phyloP scores from a whole-genome alignment of 23 red algal genomes.

The Gracilariopsis chorda region DNA sequence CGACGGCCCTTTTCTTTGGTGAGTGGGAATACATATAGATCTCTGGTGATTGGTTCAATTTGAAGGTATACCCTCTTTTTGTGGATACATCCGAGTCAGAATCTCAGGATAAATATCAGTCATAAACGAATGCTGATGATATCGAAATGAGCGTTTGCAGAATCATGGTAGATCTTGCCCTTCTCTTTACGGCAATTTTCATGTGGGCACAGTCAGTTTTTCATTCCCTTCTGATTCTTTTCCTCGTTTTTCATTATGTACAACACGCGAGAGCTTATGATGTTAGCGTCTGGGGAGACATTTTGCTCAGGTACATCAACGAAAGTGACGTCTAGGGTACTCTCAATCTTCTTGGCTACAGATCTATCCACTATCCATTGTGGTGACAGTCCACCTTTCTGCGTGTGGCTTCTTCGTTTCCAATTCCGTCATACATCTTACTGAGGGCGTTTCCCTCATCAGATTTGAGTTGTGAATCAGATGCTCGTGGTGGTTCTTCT shows the following conservation, averaged over 20 bases:
- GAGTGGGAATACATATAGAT: background rate
- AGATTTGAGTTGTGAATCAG: slow-evolving; percentile 2
- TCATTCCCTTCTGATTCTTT: background rate
- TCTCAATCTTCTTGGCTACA: background rate
- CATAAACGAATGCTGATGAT: background rate
- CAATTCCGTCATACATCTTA: background rate
- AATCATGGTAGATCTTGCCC: slow-evolving; percentile 37
- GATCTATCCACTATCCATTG: slow-evolving; percentile 23
- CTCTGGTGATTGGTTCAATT: slow-evolving; percentile 12
- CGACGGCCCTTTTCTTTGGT: background rate
- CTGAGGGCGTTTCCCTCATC: slow-evolving; percentile 1
- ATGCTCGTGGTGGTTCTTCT: background rate
- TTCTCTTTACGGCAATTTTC: slow-evolving; percentile 9
- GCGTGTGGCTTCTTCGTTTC: background rate
- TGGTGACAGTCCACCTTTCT: slow-evolving; percentile 41
- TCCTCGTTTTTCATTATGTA: slow-evolving; percentile 37
- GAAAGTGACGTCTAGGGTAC: background rate
- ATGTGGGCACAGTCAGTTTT: slow-evolving; percentile 34
- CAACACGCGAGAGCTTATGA: slow-evolving; percentile 15
- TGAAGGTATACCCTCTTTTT: slow-evolving; percentile 44
- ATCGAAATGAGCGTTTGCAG: slow-evolving; percentile 25
- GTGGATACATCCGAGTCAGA: slow-evolving; percentile 20
- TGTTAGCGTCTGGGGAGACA: background rate
- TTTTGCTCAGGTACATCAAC: slow-evolving; percentile 1
- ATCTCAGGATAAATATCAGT: background rate